These are phyloP conservation scores for Miscanthus lutarioriparius DNA, from an alignment of 176 grass and related monocot genomes.

Conservation along the genomic window DNA sequence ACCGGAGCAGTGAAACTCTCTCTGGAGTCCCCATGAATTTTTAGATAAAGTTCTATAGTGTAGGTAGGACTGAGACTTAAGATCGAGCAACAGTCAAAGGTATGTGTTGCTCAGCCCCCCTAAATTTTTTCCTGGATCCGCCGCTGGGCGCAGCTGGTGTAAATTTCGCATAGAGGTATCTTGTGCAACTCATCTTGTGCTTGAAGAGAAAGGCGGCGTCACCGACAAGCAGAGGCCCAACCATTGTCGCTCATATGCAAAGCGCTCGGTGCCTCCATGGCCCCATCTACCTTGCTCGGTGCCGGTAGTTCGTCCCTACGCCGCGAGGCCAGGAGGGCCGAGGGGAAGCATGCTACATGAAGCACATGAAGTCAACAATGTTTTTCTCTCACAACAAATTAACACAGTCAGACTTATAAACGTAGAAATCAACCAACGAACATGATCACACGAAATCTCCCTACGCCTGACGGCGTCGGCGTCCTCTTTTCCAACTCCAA, in stretches of 20 bases:
- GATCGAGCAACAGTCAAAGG: too few relatives aligned
- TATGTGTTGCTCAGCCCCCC: too few relatives aligned
- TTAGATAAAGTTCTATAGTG: too few relatives aligned
- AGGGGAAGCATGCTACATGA: background rate
- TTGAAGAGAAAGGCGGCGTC: background rate
- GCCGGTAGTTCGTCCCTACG: background rate
- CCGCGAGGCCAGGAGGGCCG: background rate
- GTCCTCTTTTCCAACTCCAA: background rate
- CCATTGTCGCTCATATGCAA: background rate
- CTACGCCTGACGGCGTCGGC: slow-evolving; percentile 14
- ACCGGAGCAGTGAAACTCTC: too few relatives aligned
- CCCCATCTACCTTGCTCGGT: background rate
- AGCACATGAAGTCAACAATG: too few relatives aligned
- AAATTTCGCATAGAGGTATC: background rate
- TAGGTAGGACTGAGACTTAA: too few relatives aligned
- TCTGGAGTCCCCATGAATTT: too few relatives aligned
- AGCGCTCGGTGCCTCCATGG: background rate
- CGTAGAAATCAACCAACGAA: too few relatives aligned
- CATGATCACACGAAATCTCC: slow-evolving; percentile 4
- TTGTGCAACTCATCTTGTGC: background rate
- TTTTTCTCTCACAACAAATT: too few relatives aligned
- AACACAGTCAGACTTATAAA: too few relatives aligned
- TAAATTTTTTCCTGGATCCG: too few relatives aligned
- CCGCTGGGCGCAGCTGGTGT: background rate
- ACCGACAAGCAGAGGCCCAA: background rate